phyloP scores from a whole-genome alignment of 352 stramenopile genomes.

The Chrysophaeum taylorii region DNA sequence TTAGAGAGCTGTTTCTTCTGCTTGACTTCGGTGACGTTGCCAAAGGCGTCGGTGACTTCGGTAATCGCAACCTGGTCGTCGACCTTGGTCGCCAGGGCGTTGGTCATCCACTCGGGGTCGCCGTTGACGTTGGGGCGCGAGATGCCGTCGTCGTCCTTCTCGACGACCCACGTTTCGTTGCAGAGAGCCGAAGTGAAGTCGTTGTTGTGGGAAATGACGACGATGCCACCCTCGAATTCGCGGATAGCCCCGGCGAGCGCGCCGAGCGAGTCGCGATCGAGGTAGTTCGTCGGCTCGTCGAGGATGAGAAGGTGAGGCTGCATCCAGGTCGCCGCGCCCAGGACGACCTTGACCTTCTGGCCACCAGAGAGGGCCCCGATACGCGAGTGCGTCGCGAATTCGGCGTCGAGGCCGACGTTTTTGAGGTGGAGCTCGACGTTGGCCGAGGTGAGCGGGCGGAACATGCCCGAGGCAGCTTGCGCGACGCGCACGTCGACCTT shows the following conservation, averaged over 20 bases:
- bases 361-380: slow-evolving; percentile 93
- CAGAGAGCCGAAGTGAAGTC: slow-evolving; percentile 92
- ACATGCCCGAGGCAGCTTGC: slow-evolving; percentile 82
- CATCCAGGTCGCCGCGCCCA: slow-evolving; percentile 94
- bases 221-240: slow-evolving; percentile 89
- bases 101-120: slow-evolving; percentile 67
- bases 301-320: slow-evolving; percentile 86
- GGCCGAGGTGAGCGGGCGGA: slow-evolving; percentile 74
- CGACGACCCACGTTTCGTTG: slow-evolving; percentile 89
- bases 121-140: slow-evolving; percentile 56
- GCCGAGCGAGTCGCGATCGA: slow-evolving; percentile 89
- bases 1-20: slow-evolving; percentile 64
- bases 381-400: slow-evolving; percentile 80
- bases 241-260: slow-evolving; percentile 88
- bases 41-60: slow-evolving; percentile 60
- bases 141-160: slow-evolving; percentile 44
- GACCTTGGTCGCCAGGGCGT: slow-evolving; percentile 59
- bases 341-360: slow-evolving; percentile 97
- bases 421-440: slow-evolving; percentile 92
- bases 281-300: slow-evolving; percentile 87
- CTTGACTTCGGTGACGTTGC: slow-evolving; percentile 60
- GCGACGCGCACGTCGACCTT: slow-evolving; percentile 92
- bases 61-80: slow-evolving; percentile 54
- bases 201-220: slow-evolving; percentile 97
- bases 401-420: slow-evolving; percentile 84